phyloP scores from a whole-genome alignment of 495 filamentous ascomycete species.

The Acidiella bohemica region DNA sequence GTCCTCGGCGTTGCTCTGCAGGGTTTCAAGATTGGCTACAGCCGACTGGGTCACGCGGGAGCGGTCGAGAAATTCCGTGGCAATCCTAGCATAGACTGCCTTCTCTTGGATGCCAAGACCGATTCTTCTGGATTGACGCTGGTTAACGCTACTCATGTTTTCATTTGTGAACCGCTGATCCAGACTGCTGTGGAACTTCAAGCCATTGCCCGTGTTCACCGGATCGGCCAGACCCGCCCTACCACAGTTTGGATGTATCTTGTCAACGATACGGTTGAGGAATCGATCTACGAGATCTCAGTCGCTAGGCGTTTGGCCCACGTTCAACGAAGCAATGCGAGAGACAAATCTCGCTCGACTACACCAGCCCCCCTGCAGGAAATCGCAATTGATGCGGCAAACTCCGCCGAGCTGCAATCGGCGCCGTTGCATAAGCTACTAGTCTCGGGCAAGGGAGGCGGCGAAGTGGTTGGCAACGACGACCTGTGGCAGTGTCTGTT shows the following conservation, averaged over 20 bases:
- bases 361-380: constrained; percentile 29
- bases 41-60: constrained; percentile 37
- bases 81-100: constrained; percentile 65
- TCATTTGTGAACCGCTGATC: constrained; percentile 83
- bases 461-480: constrained; percentile 63
- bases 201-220: constrained; percentile 83
- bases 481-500: constrained; percentile 90
- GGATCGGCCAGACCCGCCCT: constrained; percentile 75
- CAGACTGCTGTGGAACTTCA: constrained; percentile 90
- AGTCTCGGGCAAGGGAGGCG: constrained; percentile 52
- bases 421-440: constrained; percentile 53
- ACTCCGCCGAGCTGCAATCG: constrained; percentile 66
- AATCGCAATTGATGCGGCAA: constrained; percentile 59
- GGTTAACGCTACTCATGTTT: constrained; percentile 84
- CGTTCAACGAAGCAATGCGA: constrained; percentile 33
- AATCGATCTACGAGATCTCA: constrained; percentile 75
- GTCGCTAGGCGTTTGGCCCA: constrained; percentile 65
- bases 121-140: constrained; percentile 82
- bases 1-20: constrained; percentile 55
- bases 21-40: constrained; percentile 54
- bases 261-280: constrained; percentile 73
- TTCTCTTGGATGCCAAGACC: constrained; percentile 75
- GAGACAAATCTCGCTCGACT: constrained; percentile 19
- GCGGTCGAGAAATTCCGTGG: constrained; percentile 55
- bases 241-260: constrained; percentile 96